Evolutionary conservation across 768 basidiomycete species (phyloP).

Genomic region (Galerina sulciceps): DNA sequence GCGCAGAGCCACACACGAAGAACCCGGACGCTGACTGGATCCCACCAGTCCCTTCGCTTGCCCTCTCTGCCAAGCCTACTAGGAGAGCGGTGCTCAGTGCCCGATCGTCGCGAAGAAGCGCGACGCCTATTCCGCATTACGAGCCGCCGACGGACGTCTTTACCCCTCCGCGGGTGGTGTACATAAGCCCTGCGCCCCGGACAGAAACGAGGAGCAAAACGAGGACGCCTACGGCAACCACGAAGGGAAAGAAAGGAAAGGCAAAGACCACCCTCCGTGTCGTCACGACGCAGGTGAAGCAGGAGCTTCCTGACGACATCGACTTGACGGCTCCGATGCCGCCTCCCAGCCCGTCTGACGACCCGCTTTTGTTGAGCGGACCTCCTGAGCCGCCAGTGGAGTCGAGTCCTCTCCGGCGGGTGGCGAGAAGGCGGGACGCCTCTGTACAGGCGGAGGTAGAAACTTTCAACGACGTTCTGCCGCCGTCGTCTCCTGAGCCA

Average conservation of each 20-base stretch:
- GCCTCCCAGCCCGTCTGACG: conserved; percentile 77
- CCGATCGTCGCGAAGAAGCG: conserved; percentile 40
- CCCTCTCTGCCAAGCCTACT: conserved; percentile 14
- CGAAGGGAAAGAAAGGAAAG: conserved; percentile 16
- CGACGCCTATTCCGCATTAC: conserved; percentile 63
- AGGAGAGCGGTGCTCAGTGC: conserved; percentile 27
- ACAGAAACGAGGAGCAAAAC: conserved; percentile 5
- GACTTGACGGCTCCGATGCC: conserved; percentile 62
- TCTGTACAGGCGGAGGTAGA: conserved; percentile 6
- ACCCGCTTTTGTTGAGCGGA: conserved; percentile 68
- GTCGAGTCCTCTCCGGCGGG: conserved; percentile 5
- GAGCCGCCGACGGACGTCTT: conserved; percentile 72
- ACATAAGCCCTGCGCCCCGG: conserved; percentile 43
- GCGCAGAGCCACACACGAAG: conserved; percentile 43
- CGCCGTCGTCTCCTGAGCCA: conserved; percentile 28
- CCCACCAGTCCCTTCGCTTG: conserved; percentile 33
- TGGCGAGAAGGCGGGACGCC: conserved; percentile 15
- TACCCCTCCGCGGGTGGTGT: conserved; percentile 70
- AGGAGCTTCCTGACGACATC: conserved; percentile 63
- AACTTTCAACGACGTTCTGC: conserved; percentile 11
- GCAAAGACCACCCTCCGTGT: conserved; percentile 10
- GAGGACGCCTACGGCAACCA: conserved; percentile 7
- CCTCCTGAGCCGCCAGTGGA: conserved; percentile 29
- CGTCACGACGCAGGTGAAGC: conserved; percentile 46
- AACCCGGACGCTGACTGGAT: conserved; percentile 56